These are phyloP conservation scores for Neonectria ditissima DNA, from an alignment of 2,329 filamentous ascomycete genomes.

Conservation along the genomic window DNA sequence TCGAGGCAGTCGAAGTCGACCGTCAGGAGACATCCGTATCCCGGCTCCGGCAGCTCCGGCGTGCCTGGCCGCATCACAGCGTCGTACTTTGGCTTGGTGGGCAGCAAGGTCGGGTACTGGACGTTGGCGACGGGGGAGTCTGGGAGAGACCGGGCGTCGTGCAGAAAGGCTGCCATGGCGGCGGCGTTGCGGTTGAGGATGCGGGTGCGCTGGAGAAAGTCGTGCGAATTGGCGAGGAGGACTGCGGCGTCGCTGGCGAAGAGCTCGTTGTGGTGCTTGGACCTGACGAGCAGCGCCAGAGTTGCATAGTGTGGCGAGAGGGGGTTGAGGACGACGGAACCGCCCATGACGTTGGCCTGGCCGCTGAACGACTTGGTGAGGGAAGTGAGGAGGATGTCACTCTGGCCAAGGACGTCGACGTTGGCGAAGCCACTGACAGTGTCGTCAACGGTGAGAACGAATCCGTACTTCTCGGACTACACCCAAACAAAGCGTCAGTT, in stretches of 20 bases:
- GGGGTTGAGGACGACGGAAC: slow-evolving; percentile 63
- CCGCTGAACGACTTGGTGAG: slow-evolving; percentile 72
- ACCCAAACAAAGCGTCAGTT: background rate
- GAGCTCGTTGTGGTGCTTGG: slow-evolving; percentile 57
- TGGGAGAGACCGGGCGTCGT: slow-evolving; percentile 44
- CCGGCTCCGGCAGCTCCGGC: slow-evolving; percentile 59
- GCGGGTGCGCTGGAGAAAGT: slow-evolving; percentile 55
- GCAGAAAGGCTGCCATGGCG: slow-evolving; percentile 56
- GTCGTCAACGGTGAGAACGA: slow-evolving; percentile 62
- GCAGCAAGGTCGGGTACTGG: slow-evolving; percentile 57
- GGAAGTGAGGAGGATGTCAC: slow-evolving; percentile 64
- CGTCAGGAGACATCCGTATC: slow-evolving; percentile 66
- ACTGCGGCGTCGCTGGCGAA: slow-evolving; percentile 60
- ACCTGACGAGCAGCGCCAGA: slow-evolving; percentile 49
- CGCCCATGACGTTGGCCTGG: slow-evolving; percentile 66
- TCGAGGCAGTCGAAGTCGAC: slow-evolving; percentile 61
- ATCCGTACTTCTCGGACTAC: slow-evolving; percentile 56
- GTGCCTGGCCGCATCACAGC: slow-evolving; percentile 53
- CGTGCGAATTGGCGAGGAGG: slow-evolving; percentile 58
- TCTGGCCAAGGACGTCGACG: slow-evolving; percentile 60
- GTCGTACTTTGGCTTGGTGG: slow-evolving; percentile 49
- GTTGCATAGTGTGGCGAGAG: slow-evolving; percentile 54
- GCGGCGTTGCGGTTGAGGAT: slow-evolving; percentile 58
- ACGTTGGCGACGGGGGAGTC: slow-evolving; percentile 54
- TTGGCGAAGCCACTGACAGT: slow-evolving; percentile 62